A percentile compares a stretch with the other conserved stretches of the same genome.
Conservation (phyloP, 225 moss, liverwort and hornwort species). For the Thuidium tamariscinum region DNA sequence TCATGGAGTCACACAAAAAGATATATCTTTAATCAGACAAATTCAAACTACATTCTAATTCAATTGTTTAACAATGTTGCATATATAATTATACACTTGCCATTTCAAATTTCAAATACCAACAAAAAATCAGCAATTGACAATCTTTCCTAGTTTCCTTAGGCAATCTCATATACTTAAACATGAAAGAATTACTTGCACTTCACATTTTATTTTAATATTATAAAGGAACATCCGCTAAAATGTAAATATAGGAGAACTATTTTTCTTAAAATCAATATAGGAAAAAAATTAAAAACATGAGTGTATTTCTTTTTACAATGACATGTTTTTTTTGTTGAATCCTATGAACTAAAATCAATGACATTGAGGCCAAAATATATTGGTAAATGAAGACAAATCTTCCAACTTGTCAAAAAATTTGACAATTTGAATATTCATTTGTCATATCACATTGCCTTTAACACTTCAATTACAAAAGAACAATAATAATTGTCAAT, state of each 20-base stretch:
- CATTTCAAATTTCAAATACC: neutral
- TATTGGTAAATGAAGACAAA: too few relatives aligned
- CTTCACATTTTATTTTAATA: neutral
- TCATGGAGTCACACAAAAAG: neutral
- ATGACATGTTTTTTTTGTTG: too few relatives aligned
- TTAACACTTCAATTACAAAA: too few relatives aligned
- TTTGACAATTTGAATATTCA: neutral
- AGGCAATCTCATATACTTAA: neutral
- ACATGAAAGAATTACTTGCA: neutral
- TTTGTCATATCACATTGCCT: neutral
- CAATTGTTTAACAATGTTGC: neutral
- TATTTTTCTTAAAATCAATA: accelerated
- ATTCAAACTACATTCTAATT: neutral
- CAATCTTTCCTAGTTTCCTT: neutral
- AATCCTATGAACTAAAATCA: neutral
- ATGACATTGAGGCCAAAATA: neutral
- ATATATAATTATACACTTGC: neutral
- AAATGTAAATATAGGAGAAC: accelerated
- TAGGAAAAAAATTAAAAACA: neutral
- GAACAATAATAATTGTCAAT: neutral
- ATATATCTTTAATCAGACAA: accelerated
- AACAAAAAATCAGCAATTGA: neutral
- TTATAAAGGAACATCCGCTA: too few relatives aligned
- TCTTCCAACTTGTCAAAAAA: neutral
- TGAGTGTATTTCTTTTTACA: too few relatives aligned